These are phyloP conservation scores for Coemansia biformis DNA, from an alignment of 192 early-diverging fungal species.

Conservation along the genomic window DNA sequence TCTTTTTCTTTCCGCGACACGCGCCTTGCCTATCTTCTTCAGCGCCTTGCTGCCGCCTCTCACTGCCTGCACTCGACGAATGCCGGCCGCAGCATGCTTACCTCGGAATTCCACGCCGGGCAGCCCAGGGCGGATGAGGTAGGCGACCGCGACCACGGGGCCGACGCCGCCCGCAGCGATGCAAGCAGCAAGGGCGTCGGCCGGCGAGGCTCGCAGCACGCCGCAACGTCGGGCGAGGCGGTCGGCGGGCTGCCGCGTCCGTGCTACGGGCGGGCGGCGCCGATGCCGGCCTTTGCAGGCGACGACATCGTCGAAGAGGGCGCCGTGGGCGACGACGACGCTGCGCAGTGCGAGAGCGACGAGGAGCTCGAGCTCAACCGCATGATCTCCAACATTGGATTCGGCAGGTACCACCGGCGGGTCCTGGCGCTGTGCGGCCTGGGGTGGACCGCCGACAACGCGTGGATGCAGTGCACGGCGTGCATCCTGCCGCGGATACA, in stretches of 20 bases:
- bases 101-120: slow-evolving; percentile 7
- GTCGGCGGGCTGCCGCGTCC: too few relatives aligned
- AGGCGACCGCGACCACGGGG: background rate
- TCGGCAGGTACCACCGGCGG: slow-evolving; percentile 61
- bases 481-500: slow-evolving; percentile 71
- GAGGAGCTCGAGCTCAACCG: slow-evolving; percentile 53
- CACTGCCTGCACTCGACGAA: background rate
- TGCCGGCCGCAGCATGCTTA: slow-evolving; percentile 4
- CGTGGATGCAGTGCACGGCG: slow-evolving; percentile 64
- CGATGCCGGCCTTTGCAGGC: background rate
- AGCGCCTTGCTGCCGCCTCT: background rate
- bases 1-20: too few relatives aligned
- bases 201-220: too few relatives aligned
- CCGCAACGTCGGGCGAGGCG: too few relatives aligned
- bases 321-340: background rate
- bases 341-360: slow-evolving; percentile 12
- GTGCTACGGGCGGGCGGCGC: too few relatives aligned
- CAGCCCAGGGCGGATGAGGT: slow-evolving; percentile 2
- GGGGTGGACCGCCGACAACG: slow-evolving; percentile 87
- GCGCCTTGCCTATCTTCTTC: background rate
- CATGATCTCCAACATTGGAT: slow-evolving; percentile 65
- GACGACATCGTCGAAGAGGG: background rate
- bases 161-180: too few relatives aligned
- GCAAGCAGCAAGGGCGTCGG: too few relatives aligned
- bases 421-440: slow-evolving; percentile 66